A percentile compares a stretch with the other conserved stretches of the same genome.
Conservation (phyloP, 345 rosid genomes). For the Boechera stricta region DNA sequence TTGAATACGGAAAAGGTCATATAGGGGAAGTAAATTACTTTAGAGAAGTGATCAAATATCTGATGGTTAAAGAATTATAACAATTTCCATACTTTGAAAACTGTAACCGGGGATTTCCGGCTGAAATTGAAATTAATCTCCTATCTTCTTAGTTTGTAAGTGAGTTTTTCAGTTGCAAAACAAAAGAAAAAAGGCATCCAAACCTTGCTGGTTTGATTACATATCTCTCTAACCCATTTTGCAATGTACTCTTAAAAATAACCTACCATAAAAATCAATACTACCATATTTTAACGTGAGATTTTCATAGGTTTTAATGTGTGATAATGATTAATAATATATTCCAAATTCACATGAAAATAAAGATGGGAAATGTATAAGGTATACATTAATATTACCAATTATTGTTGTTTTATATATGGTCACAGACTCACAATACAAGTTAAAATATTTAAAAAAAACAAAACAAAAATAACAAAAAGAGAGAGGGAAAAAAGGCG, state of each 20-base stretch:
- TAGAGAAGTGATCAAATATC: neutral
- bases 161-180: neutral
- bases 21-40: neutral
- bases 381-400: neutral
- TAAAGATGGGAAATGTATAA: neutral
- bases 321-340: neutral
- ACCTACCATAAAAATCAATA: neutral
- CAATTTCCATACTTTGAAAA: neutral
- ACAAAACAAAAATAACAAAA: too few relatives aligned
- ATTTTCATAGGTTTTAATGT: neutral
- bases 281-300: neutral
- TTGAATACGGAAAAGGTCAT: neutral
- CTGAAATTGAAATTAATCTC: neutral
- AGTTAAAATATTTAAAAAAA: too few relatives aligned
- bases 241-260: neutral
- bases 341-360: neutral
- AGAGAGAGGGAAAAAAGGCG: neutral
- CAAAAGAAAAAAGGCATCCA: neutral
- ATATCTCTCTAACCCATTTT: too few relatives aligned
- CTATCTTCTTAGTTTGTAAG: neutral
- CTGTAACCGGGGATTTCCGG: neutral
- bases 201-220: too few relatives aligned
- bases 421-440: neutral
- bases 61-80: slow-evolving; percentile 2
- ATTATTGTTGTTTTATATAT: neutral